phyloP scores from a whole-genome alignment of 2,329 filamentous ascomycete species.

The Emergomyces pasteurianus region DNA sequence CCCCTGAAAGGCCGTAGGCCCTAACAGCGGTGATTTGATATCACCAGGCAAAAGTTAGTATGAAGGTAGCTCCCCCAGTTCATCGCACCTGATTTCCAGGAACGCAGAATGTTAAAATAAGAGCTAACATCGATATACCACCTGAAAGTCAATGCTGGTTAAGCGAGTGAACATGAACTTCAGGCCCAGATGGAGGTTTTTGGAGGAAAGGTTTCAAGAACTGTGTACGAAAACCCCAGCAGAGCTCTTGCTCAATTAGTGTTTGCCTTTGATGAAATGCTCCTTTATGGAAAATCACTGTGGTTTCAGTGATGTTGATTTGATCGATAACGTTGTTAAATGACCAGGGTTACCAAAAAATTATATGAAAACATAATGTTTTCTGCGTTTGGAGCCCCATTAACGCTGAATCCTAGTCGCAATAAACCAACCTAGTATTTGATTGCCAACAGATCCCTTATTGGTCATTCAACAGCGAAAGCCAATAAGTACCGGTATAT shows the following conservation, averaged over 20 bases:
- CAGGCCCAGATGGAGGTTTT: neutral
- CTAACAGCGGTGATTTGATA: neutral
- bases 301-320: neutral
- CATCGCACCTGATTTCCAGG: neutral
- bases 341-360: neutral
- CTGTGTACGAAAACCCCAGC: no score
- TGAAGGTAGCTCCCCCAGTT: neutral
- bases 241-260: neutral
- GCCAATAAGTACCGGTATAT: neutral
- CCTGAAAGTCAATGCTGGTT: neutral
- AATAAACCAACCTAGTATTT: neutral
- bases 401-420: neutral
- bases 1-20: neutral
- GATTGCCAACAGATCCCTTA: neutral
- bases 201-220: neutral
- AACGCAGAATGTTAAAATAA: neutral
- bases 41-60: neutral
- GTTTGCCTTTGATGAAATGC: neutral
- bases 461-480: neutral
- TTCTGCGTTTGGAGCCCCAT: neutral
- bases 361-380: neutral
- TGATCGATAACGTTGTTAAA: neutral
- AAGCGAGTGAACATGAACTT: neutral
- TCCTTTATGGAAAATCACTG: neutral
- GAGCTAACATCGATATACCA: neutral